Base-by-base conservation (phyloP, 2,329 filamentous ascomycete species). In the Phialemoniopsis sp. region DNA sequence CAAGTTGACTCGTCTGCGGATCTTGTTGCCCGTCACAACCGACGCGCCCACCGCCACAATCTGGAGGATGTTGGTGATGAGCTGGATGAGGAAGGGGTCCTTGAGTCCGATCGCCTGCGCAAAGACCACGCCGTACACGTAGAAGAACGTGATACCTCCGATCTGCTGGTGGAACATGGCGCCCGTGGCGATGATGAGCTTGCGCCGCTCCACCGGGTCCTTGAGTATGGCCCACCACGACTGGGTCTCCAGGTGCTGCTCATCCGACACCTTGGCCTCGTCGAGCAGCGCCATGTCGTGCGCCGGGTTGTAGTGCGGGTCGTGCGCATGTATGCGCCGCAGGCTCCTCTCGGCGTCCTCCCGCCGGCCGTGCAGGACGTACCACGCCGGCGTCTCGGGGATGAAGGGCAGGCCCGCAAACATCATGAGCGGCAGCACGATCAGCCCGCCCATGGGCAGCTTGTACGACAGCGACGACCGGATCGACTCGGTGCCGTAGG, bases 101-200 rank as follows among this genome's bases (percentile, higher is more conserved):
- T 51, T 46, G 13, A 66, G 47, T 5, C 63, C 61, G 18, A 67
- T 64, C 2, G 56, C 50, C 45, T 66, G 51, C 12, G 60, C 56
- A 41, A 67, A 67, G 13, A 67, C 59, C 2, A 61, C 59, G 5
- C 63, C 63, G 40, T 60, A 68, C 34, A 55, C 56, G 46, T 66
- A 66, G 52, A 63, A 66, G 47, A 62, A 69, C 32, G 63, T 59
- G 41, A 70, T 68, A 19, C 66, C 66, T 51, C 63, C 62, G 43
- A 70, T 63, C 52, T 70, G 65, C 36, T 67, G 64, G 3, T 60
- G 58, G 36, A 62, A 54, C 55, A 68, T 57, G 36, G 61, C 64
- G 32, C 66, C 65, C 19, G 54, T 57, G 9, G 62, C 59, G 43
- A 58, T 69, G 29, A 69, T 52, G 13, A 69, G 48, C 48, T 70